phyloP scores from a whole-genome alignment of 768 basidiomycete genomes.

The Candolleomyces eurysporus region DNA sequence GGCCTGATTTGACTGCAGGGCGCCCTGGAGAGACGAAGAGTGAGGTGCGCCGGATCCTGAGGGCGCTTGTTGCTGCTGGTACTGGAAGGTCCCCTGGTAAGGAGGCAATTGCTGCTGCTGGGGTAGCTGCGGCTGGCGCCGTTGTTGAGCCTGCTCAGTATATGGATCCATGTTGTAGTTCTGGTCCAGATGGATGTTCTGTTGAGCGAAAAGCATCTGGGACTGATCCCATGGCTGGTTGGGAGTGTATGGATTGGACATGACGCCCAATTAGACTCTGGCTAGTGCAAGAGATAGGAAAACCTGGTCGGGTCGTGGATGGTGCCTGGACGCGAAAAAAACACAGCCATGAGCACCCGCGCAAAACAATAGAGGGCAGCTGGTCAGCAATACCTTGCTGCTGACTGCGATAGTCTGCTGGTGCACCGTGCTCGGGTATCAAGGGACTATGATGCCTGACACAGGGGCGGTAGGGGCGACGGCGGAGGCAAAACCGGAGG shows the following conservation, averaged over 20 bases:
- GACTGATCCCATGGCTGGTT: constrained; percentile 25
- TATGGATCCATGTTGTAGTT: constrained; percentile 23
- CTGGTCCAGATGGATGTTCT: constrained; percentile 35
- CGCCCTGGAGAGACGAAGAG: constrained; percentile 19
- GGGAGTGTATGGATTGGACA: constrained; percentile 23
- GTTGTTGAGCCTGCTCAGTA: constrained; percentile 9
- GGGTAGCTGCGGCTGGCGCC: constrained; percentile 19
- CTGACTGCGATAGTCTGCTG: not conserved
- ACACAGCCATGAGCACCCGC: too few relatives aligned
- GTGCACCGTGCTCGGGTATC: not conserved
- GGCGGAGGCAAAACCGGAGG: not conserved
- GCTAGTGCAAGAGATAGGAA: too few relatives aligned
- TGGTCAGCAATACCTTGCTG: not conserved
- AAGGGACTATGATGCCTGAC: not conserved
- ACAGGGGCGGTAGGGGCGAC: not conserved
- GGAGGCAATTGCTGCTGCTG: constrained; percentile 12
- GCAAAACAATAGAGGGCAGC: not conserved
- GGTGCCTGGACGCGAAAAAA: too few relatives aligned
- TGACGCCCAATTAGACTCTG: not conserved
- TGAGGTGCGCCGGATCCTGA: not conserved
- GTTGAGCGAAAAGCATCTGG: constrained; percentile 21
- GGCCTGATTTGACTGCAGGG: constrained; percentile 15
- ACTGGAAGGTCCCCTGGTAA: constrained; percentile 12
- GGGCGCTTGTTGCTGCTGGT: constrained; percentile 9
- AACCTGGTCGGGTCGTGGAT: too few relatives aligned